Conservation (phyloP, 306 rosid species). For the Hippophae gyantsensis region DNA sequence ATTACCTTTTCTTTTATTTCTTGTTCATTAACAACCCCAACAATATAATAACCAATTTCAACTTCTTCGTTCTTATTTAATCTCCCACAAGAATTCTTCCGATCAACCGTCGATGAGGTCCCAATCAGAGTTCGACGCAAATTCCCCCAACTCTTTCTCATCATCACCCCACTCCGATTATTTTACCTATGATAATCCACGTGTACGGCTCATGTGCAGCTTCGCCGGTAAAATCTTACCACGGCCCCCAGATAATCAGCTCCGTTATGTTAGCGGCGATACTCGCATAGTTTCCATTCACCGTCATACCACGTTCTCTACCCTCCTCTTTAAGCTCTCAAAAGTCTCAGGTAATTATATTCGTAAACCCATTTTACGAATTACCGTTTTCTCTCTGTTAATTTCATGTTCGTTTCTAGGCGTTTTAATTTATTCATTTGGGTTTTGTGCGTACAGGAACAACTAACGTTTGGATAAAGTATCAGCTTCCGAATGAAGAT, state of each 20-base stretch:
- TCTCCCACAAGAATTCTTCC: too few species aligned
- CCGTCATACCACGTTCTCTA: conserved; percentile 54
- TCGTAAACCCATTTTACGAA: neutral
- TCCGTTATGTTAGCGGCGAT: conserved; percentile 94
- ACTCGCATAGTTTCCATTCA: conserved; percentile 77
- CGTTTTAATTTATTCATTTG: neutral
- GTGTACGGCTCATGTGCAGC: conserved; percentile 91
- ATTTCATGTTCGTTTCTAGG: neutral
- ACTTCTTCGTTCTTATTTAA: too few species aligned
- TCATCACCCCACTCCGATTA: conserved; percentile 74
- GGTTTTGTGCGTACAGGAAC: conserved; percentile 35
- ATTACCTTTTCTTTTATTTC: too few species aligned
- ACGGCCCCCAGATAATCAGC: conserved; percentile 86
- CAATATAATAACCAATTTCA: too few species aligned
- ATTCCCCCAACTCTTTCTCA: conserved; percentile 50
- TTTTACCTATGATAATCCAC: conserved; percentile 34
- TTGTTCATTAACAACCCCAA: too few species aligned
- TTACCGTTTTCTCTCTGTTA: neutral
- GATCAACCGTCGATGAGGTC: too few species aligned
- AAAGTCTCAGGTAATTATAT: conserved; percentile 54
- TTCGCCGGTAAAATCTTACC: conserved; percentile 89
- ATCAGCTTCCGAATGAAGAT: conserved; percentile 96
- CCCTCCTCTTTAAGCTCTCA: conserved; percentile 57
- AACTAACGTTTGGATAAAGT: conserved; percentile 54
- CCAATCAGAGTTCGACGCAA: conserved; percentile 39